These are phyloP conservation scores for Penicillium parvum DNA, from an alignment of 495 filamentous ascomycete genomes.

Conservation along the genomic window DNA sequence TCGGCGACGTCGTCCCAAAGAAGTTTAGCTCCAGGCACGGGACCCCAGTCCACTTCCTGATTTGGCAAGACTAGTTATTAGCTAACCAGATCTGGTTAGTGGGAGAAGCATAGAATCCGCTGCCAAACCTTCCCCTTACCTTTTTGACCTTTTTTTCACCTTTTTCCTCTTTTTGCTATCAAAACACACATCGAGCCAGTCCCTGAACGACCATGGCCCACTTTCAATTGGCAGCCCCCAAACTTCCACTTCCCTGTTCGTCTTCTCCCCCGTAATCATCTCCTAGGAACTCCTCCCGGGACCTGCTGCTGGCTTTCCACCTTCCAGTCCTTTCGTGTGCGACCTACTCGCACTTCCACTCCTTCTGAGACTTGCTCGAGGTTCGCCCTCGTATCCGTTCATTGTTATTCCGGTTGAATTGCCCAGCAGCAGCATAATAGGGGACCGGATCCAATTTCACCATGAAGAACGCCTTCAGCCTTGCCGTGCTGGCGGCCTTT, in stretches of 20 bases:
- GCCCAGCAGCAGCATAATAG: constrained; percentile 4
- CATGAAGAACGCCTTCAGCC: constrained; percentile 25
- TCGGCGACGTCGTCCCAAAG: not conserved
- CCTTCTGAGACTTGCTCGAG: constrained; percentile 21
- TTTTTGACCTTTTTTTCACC: not conserved
- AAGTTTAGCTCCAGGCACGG: constrained; percentile 15
- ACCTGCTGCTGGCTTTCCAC: constrained; percentile 13
- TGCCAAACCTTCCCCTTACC: constrained; percentile 21
- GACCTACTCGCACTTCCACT: constrained; percentile 33
- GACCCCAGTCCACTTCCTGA: constrained; percentile 4
- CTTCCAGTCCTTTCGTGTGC: constrained; percentile 27
- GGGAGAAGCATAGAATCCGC: constrained; percentile 6
- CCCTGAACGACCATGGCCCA: constrained; percentile 15
- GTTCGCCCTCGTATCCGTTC: constrained; percentile 16
- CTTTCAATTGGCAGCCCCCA: constrained; percentile 15
- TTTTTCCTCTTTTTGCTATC: not conserved
- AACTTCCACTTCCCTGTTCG: constrained; percentile 3
- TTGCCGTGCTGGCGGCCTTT: constrained; percentile 26
- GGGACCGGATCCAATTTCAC: constrained; percentile 3
- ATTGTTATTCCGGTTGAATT: constrained; percentile 2
- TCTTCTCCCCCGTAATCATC: too few relatives aligned
- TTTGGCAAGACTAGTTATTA: not conserved
- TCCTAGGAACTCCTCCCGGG: constrained; percentile 2
- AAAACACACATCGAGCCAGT: constrained; percentile 5
- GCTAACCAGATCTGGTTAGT: constrained; percentile 10